Conservation (phyloP, 306 rosid species). For the Trifolium repens region DNA sequence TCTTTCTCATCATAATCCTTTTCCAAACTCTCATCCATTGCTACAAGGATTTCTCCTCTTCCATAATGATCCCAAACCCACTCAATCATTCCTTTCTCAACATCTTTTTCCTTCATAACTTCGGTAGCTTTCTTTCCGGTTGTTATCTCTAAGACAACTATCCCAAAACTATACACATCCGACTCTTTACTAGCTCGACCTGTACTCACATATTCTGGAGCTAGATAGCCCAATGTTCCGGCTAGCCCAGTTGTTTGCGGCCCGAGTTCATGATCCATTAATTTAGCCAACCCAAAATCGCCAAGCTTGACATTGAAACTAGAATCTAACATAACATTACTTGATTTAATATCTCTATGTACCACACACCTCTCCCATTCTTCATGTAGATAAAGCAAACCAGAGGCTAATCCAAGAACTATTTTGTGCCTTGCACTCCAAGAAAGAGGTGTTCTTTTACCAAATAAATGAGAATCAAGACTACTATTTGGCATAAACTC, state of each 20-base stretch:
- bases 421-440: slow-evolving; percentile 22
- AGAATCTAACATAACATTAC: slow-evolving; percentile 10
- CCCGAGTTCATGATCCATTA: slow-evolving; percentile 35
- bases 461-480: slow-evolving; percentile 2
- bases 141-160: slow-evolving; percentile 36
- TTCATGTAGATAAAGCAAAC: slow-evolving; percentile 11
- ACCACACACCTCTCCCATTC: slow-evolving; percentile 32
- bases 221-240: slow-evolving; percentile 49
- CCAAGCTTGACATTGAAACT: slow-evolving; percentile 1
- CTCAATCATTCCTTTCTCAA: slow-evolving; percentile 36
- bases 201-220: slow-evolving; percentile 44
- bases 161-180: slow-evolving; percentile 37
- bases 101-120: neutral
- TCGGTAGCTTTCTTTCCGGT: slow-evolving; percentile 25
- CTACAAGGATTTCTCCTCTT: slow-evolving; percentile 29
- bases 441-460: neutral
- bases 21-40: slow-evolving; percentile 26
- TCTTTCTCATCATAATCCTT: slow-evolving; percentile 25
- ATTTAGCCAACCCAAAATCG: neutral
- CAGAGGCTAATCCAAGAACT: slow-evolving; percentile 2
- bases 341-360: slow-evolving; percentile 16
- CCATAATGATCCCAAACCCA: slow-evolving; percentile 52
- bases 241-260: slow-evolving; percentile 36
- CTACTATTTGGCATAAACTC: slow-evolving; percentile 20
- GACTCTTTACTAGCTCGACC: slow-evolving; percentile 27